Percentiles rank a stretch among this genome's conserved stretches.
phyloP scores from a whole-genome alignment of 805 yeast genomes.

The Lipomyces yamadae region DNA sequence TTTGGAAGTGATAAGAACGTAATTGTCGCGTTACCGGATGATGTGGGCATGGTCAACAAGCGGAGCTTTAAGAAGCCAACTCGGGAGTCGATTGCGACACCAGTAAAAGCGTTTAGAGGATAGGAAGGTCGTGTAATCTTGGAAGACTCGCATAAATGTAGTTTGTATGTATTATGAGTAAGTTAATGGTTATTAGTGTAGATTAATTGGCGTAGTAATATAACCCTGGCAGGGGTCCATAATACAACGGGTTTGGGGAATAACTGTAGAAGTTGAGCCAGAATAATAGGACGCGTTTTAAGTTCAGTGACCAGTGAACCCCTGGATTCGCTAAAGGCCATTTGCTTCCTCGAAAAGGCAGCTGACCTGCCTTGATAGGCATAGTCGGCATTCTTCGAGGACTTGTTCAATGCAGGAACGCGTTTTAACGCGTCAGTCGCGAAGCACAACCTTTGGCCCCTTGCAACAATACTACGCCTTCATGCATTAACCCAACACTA shows the following conservation, averaged over 20 bases:
- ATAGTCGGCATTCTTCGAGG: background rate
- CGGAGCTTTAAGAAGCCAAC: slow-evolving; percentile 64
- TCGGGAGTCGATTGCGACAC: slow-evolving; percentile 52
- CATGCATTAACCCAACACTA: background rate
- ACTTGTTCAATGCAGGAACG: background rate
- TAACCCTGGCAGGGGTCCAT: background rate
- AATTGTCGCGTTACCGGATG: slow-evolving; percentile 73
- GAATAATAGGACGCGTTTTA: background rate
- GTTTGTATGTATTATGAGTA: background rate
- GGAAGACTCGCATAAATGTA: background rate
- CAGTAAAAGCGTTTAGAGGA: slow-evolving; percentile 33
- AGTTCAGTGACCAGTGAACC: background rate
- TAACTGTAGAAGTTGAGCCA: background rate
- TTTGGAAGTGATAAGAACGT: slow-evolving; percentile 74
- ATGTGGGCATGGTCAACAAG: slow-evolving; percentile 68
- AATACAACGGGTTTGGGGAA: background rate
- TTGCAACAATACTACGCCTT: background rate
- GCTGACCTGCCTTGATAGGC: background rate
- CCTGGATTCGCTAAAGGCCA: background rate
- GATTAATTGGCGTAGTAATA: background rate
- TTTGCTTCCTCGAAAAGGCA: background rate
- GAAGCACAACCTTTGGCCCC: background rate
- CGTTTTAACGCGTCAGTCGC: background rate
- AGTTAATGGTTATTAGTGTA: background rate
- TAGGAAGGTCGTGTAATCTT: background rate